Evolutionary conservation across 2,329 filamentous ascomycete genomes (phyloP), one percentile per base, ranked within the genome.

Genomic region (Capronia coronata): DNA sequence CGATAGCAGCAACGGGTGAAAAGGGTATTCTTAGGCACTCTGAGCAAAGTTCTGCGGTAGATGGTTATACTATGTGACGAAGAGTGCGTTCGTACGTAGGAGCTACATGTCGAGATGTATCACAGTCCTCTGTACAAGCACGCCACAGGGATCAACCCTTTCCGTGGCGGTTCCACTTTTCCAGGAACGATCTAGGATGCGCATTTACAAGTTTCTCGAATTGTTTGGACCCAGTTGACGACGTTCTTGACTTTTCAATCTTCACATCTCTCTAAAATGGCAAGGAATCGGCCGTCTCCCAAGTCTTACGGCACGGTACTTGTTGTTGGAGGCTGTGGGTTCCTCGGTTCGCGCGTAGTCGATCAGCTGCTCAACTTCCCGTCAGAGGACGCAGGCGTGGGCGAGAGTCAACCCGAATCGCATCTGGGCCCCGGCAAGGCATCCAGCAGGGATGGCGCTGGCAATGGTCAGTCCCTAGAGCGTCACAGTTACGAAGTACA

Each of bases 291-390:
- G 16, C 16, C 52, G 37, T 60, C 65, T 7, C 63, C 63, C 11
- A 62, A 71, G 43, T 63, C 69, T 51, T 73, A 89, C 44, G 85
- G 85, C 64, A 80, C 77, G 57, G 84, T 89, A 62, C 75, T 90
- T 59, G 82, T 93, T 59, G 82, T 91, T 59, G 87, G 87, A 62
- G 87, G 87, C 65, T 90, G 87, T 65, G 87, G 87, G 58, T 91
- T 93, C 70, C 77, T 93, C 13, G 87, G 87, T 65, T 83, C 86
- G 70, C 85, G 91, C 70, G 83, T 91, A 60, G 83, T 91, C 64
- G 79, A 83, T 67, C 77, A 86, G 63, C 76, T 87, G 50, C 74
- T 86, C 61, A 76, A 78, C 62, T 76, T 79, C 67, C 80, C 71
- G 40, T 71, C 71, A 10, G 71, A 74, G 53, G 51, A 57, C 37